Conservation (phyloP, 2,329 filamentous ascomycete species). For the Huntiella omanensis region DNA sequence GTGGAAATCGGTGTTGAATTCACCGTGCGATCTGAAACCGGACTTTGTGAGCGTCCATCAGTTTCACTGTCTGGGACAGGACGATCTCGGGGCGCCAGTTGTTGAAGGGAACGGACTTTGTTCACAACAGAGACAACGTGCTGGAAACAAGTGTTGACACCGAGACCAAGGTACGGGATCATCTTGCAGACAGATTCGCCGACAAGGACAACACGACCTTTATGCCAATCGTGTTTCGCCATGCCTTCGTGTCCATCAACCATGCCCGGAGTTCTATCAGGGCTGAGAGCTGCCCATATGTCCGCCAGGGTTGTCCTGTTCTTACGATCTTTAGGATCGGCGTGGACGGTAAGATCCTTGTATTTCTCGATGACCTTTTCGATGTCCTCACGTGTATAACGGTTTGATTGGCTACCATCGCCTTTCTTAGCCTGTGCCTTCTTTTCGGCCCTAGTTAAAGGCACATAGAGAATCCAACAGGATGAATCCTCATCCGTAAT, state of each 20-base stretch:
- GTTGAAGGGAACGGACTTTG: background rate
- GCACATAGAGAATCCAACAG: constrained; percentile 6
- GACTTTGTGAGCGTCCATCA: background rate
- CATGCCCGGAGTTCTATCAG: constrained; percentile 12
- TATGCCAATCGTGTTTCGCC: constrained; percentile 15
- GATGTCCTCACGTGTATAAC: background rate
- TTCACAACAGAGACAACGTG: constrained; percentile 14
- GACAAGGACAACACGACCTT: constrained; percentile 17
- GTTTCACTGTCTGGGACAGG: background rate
- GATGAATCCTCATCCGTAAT: background rate
- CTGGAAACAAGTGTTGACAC: constrained; percentile 19
- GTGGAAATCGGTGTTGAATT: background rate
- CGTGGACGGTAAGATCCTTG: background rate
- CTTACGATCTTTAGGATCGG: background rate
- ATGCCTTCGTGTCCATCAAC: constrained; percentile 19
- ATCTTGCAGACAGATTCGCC: constrained; percentile 20
- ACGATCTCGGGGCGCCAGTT: background rate
- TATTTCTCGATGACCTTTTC: background rate
- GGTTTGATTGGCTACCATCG: no score
- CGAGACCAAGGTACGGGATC: constrained; percentile 18
- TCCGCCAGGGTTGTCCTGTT: background rate
- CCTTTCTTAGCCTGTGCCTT: background rate
- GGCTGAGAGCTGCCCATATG: constrained; percentile 1
- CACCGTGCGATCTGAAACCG: background rate
- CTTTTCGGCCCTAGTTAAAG: background rate